A percentile compares a stretch with the other conserved stretches of the same genome.
These are phyloP conservation scores for Stagonosporopsis cucurbitacearum DNA, from an alignment of 2,329 filamentous ascomycete species.

Conservation along the genomic window DNA sequence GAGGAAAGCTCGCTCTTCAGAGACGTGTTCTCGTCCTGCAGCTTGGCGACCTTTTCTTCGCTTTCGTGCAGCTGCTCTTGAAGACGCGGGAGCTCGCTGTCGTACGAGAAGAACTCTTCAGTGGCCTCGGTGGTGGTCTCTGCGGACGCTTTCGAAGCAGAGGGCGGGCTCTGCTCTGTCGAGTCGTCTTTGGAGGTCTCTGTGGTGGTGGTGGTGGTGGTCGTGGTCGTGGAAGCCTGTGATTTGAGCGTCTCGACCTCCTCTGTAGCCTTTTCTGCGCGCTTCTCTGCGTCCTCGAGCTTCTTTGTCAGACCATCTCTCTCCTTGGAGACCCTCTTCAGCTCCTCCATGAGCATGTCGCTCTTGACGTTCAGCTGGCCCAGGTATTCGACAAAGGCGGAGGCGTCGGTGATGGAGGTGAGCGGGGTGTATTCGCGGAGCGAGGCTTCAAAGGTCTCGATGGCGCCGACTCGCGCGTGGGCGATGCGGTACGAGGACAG, in stretches of 20 bases:
- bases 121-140: conserved; percentile 46
- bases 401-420: conserved; percentile 84
- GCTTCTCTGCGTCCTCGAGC: conserved; percentile 70
- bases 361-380: conserved; percentile 84
- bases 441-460: conserved; percentile 91
- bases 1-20: conserved; percentile 74
- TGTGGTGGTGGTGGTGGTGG: conserved; percentile 18
- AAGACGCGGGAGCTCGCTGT: conserved; percentile 83
- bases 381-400: conserved; percentile 85
- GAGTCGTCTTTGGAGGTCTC: conserved; percentile 37
- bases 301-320: conserved; percentile 81
- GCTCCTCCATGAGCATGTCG: conserved; percentile 92
- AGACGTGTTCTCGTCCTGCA: conserved; percentile 71
- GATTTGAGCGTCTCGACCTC: conserved; percentile 65
- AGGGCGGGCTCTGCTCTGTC: conserved; percentile 32
- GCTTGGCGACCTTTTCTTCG: conserved; percentile 70
- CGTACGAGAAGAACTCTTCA: conserved; percentile 91
- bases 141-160: conserved; percentile 34
- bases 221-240: conserved; percentile 22
- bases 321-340: conserved; percentile 84
- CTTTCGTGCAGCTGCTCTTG: conserved; percentile 76
- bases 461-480: conserved; percentile 82
- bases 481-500: conserved; percentile 80
- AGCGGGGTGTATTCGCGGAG: conserved; percentile 92
- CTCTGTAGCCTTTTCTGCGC: conserved; percentile 66